Evolutionary conservation across 2,329 filamentous ascomycete genomes (phyloP).

Genomic region (Tolypocladium tropicale): DNA sequence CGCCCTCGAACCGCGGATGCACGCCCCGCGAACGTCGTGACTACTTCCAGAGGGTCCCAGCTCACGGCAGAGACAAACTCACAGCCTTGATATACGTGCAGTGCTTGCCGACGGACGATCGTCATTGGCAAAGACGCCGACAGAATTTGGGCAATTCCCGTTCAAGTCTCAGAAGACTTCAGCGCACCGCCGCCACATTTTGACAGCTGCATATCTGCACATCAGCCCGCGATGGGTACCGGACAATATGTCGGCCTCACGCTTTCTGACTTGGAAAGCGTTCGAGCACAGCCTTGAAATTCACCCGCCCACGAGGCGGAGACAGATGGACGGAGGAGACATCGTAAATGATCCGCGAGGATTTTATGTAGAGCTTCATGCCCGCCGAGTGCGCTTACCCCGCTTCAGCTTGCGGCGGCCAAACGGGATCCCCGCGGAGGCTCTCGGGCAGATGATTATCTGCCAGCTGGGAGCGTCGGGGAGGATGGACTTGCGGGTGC

Average conservation of each 20-base stretch:
- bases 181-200: neutral
- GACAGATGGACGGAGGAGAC: constrained; percentile 1
- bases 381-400: neutral
- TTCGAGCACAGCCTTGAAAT: neutral
- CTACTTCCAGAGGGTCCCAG: neutral
- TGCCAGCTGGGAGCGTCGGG: neutral
- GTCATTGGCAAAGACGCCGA: neutral
- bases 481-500: neutral
- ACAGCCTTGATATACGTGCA: neutral
- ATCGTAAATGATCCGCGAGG: constrained; percentile 26
- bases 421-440: neutral
- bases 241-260: neutral
- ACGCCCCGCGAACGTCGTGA: neutral
- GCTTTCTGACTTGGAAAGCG: neutral
- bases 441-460: neutral
- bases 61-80: neutral
- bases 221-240: too few relatives aligned
- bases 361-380: constrained; percentile 23
- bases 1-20: neutral
- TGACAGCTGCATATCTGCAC: neutral
- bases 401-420: neutral
- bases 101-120: neutral
- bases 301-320: neutral
- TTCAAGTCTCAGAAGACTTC: neutral
- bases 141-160: neutral